phyloP scores from a whole-genome alignment of 2,329 filamentous ascomycete species.

The Colletotrichum euphorbiae region DNA sequence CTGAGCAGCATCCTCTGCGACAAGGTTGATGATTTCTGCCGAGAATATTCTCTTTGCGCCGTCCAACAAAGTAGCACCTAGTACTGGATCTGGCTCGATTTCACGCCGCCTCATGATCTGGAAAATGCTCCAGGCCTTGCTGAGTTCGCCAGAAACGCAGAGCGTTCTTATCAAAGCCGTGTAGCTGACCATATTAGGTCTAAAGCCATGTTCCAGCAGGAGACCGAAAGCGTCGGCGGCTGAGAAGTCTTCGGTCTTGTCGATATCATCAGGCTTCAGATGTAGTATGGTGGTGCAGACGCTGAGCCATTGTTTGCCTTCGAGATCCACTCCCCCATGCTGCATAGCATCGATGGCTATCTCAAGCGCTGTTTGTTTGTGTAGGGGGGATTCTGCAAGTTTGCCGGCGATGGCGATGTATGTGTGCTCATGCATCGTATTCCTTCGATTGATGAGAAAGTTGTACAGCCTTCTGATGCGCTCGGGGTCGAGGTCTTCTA shows the following conservation, averaged over 20 bases:
- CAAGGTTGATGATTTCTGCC: slow-evolving; percentile 59
- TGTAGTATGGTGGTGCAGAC: slow-evolving; percentile 71
- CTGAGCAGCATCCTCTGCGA: slow-evolving; percentile 49
- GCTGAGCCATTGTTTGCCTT: slow-evolving; percentile 60
- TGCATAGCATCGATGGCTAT: slow-evolving; percentile 54
- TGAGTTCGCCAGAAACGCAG: slow-evolving; percentile 70
- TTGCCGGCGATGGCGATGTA: slow-evolving; percentile 59
- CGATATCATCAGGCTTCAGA: slow-evolving; percentile 46
- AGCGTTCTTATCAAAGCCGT: slow-evolving; percentile 79
- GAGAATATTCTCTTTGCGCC: slow-evolving; percentile 73
- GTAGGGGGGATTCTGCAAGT: slow-evolving; percentile 53
- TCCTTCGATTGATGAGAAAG: slow-evolving; percentile 45
- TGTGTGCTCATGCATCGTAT: slow-evolving; percentile 56
- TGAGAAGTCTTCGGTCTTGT: slow-evolving; percentile 47
- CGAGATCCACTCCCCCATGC: slow-evolving; percentile 56
- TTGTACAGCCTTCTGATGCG: slow-evolving; percentile 48
- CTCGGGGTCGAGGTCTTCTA: neutral
- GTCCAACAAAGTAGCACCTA: slow-evolving; percentile 77
- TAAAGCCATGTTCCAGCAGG: slow-evolving; percentile 70
- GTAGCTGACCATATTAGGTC: slow-evolving; percentile 71
- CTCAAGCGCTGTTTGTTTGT: slow-evolving; percentile 58
- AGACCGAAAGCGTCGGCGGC: slow-evolving; percentile 65
- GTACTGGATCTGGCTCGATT: slow-evolving; percentile 72
- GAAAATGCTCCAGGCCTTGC: slow-evolving; percentile 74
- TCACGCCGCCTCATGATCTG: slow-evolving; percentile 70